Percentiles rank a stretch among this genome's conserved stretches.
phyloP scores from a whole-genome alignment of 140 eudicot species.

The Bidens hawaiensis region DNA sequence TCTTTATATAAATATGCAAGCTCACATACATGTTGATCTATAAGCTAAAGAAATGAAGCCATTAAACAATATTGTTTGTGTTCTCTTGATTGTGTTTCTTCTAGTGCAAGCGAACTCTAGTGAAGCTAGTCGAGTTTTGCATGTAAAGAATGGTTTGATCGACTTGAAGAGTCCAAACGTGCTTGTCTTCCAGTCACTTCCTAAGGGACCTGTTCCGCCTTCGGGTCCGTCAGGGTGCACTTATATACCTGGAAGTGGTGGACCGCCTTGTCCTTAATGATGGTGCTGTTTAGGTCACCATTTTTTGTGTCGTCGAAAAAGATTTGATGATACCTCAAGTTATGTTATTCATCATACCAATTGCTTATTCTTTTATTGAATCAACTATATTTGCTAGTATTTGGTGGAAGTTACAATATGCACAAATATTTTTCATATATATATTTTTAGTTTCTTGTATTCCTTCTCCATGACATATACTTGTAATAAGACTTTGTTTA shows the following conservation, averaged over 20 bases:
- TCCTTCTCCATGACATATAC: not conserved
- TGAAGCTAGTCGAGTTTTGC: slow-evolving; percentile 38
- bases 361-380: not conserved
- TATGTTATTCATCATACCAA: not conserved
- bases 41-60: slow-evolving; percentile 34
- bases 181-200: slow-evolving; percentile 43
- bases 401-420: slow-evolving; percentile 1
- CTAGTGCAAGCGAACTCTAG: slow-evolving; percentile 14
- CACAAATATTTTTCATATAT: not conserved
- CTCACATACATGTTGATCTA: not conserved
- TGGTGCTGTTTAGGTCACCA: slow-evolving; percentile 1
- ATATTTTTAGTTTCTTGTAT: not conserved
- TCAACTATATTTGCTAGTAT: not conserved
- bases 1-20: slow-evolving; percentile 17
- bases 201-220: slow-evolving; percentile 54
- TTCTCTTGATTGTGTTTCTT: slow-evolving; percentile 25
- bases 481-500: slow-evolving; percentile 2
- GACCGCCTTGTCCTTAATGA: slow-evolving; percentile 37
- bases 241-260: slow-evolving; percentile 46
- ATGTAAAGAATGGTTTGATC: slow-evolving; percentile 10
- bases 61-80: slow-evolving; percentile 9
- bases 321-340: not conserved
- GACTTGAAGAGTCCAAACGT: not conserved
- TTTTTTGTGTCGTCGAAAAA: not conserved
- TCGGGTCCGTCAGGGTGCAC: slow-evolving; percentile 81